Conservation (phyloP, 306 rosid species). For the Medicago truncatula region DNA sequence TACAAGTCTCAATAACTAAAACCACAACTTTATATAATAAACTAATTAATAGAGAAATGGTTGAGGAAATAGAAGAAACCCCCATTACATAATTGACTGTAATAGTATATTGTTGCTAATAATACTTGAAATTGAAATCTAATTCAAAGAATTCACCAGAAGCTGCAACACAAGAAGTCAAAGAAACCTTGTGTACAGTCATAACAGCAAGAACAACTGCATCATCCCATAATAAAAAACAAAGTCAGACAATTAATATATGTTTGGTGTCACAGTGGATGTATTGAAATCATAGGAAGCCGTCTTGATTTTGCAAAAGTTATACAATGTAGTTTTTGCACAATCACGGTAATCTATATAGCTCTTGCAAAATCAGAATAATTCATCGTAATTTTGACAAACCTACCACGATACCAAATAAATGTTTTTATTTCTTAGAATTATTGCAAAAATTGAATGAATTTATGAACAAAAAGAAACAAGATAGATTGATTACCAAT, state of each 20-base stretch:
- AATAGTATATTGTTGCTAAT: background rate
- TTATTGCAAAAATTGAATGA: background rate
- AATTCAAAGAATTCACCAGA: conserved; percentile 38
- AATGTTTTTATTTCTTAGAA: background rate
- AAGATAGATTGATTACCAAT: conserved; percentile 48
- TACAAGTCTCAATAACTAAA: conserved; percentile 7
- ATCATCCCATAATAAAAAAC: conserved; percentile 32
- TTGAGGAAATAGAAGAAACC: background rate
- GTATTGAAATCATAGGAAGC: too few relatives aligned
- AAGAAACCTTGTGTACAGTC: conserved; percentile 57
- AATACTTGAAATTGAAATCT: background rate
- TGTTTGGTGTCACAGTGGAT: too few relatives aligned
- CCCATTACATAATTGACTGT: background rate
- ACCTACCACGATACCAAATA: background rate
- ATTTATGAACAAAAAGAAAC: background rate
- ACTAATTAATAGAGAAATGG: background rate
- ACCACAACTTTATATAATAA: background rate
- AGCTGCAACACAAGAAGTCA: conserved; percentile 62
- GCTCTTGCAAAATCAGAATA: too few relatives aligned
- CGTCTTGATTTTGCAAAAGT: too few relatives aligned
- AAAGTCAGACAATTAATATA: background rate
- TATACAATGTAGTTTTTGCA: too few relatives aligned
- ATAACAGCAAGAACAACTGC: conserved; percentile 77
- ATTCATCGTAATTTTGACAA: too few relatives aligned
- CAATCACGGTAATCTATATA: too few relatives aligned